Percentiles rank a stretch among this genome's conserved stretches.
phyloP scores from a whole-genome alignment of 78 protist species.

The Chrysochromulina parva region DNA sequence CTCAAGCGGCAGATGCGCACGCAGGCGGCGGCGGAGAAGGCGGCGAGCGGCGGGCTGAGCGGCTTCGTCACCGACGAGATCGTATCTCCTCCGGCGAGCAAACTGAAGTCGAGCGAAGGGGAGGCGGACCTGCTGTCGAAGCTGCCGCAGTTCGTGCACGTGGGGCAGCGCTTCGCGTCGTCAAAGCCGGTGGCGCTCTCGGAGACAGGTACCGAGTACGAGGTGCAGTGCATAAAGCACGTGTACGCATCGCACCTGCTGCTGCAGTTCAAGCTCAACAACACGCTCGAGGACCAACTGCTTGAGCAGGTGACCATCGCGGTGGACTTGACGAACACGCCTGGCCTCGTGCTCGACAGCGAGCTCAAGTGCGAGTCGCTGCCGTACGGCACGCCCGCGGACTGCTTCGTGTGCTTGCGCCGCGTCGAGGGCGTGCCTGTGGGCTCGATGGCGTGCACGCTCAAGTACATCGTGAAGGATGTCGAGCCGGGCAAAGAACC shows the following conservation, averaged over 20 bases:
- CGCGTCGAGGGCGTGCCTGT: constrained; percentile 33
- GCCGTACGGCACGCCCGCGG: constrained; percentile 29
- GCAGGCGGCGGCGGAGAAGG: background rate
- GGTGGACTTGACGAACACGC: background rate
- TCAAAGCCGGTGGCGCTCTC: constrained; percentile 75
- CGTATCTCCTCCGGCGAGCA: background rate
- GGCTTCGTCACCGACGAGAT: background rate
- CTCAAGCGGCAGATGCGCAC: background rate
- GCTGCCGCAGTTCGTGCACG: constrained; percentile 78
- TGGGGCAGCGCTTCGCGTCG: constrained; percentile 68
- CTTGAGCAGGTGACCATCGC: constrained; percentile 74
- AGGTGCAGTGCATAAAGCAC: constrained; percentile 83
- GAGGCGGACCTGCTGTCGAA: constrained; percentile 40
- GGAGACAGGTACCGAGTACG: constrained; percentile 93
- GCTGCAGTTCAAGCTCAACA: constrained; percentile 77
- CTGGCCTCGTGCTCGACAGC: background rate
- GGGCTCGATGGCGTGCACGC: constrained; percentile 48
- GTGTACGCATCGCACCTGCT: constrained; percentile 74
- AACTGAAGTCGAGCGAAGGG: background rate
- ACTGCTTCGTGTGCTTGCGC: constrained; percentile 25
- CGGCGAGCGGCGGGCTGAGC: background rate
- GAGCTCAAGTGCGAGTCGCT: background rate
- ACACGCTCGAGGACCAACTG: constrained; percentile 84
- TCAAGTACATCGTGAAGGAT: constrained; percentile 73
- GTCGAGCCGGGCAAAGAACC: constrained; percentile 52